Base-by-base conservation (phyloP, 192 early-diverging fungal genomes). In the Entomortierella lignicola region DNA sequence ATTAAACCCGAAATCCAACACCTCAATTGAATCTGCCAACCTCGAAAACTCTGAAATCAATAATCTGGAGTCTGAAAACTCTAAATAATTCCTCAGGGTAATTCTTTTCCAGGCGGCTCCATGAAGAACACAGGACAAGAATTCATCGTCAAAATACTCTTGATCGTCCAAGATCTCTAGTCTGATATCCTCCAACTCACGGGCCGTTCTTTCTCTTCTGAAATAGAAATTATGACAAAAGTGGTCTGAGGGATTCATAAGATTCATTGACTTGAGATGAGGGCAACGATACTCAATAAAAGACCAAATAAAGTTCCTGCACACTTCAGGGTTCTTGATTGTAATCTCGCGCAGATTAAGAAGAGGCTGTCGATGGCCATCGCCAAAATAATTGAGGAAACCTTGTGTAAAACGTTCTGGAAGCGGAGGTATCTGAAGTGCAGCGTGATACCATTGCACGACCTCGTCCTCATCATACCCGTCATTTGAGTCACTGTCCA, bases 401-500 rank as follows among this genome's bases (percentile, higher is more conserved):
- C 50, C 50, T 25, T 30, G 29, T 12, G 7, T 3, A 4, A 5
- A 55, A 26, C 4, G 25, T 8, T 55, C 3, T 25, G 29, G 29
- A 7, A 18, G 27, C 54, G 7, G 7, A 3, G 56, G 56, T 13
- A 6, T 21, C 34, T 10, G 32, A 18, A 58, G 34, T 3, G 11
- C 20, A 58, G 30, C 10, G 15, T 39, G 56, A 23, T 58, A 58
- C 56, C 56, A 58, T 11, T 23, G 3, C 34, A 58, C 56, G n/a
- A 58, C 10, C 56, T 32, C 56, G 26, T 58, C 56, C n/a, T 58
- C 56, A 39, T 58, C 34, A 41, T 58, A 58, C 7, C 56, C 56
- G 18, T 55, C 54, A 7, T 55, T 26, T 18, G 6, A 6, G 8
- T 55, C 54, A 25, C 6, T 32, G 2, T 39, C 12, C 34, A 21